Base-by-base conservation (phyloP, 139 green algal species). In the Auxenochlorella pyrenoidosa region DNA sequence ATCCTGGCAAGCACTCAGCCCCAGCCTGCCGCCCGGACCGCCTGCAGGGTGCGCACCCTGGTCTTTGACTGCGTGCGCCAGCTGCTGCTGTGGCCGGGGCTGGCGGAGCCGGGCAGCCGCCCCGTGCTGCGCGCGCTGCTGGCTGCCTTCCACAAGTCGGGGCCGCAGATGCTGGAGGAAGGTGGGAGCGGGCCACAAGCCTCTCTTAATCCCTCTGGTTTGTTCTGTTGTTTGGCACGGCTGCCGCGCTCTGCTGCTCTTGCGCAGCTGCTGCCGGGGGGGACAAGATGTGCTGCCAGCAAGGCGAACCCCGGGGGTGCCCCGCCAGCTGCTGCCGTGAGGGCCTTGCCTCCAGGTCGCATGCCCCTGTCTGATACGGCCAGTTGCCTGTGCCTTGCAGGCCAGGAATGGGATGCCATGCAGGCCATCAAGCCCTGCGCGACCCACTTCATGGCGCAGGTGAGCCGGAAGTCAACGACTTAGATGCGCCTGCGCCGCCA, bases 61-160 rank as follows among this genome's bases (percentile, higher is more conserved):
- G 79, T 21, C 0, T 47, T 90, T 54, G 86, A 90, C 44, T 87
- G 79, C 75, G 47, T 90, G n/a, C 79, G 34, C 47, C 82, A 81
- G 72, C 79, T 90, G 79, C 60, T 90, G 86, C 12, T 36, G 36
- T 90, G 60, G 51, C 86, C 81, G 22, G 79, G n/a, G 5, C 43
- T 86, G 60, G 34, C 36, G 10, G n/a, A 82, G 59, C 60, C 81
- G 18, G 43, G n/a, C 22, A 38, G 81, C 79, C 86, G 44, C 16
- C 13, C 32, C 6, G 1, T 71, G 66, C 82, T 90, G 65, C 54
- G 38, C 36, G 43, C 79, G 28, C 70, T 86, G 51, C 68, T 90
- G 43, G 36, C 28, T 1, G 86, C 86, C 6, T 90, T 90, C 43
- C 24, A 47, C 43, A 68, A 79, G 43, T 26, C 68, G 26, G 43